Percentiles rank a stretch among this genome's conserved stretches.
Evolutionary conservation across 2,329 filamentous ascomycete species (phyloP).

Genomic region (Colletotrichum liaoningense): DNA sequence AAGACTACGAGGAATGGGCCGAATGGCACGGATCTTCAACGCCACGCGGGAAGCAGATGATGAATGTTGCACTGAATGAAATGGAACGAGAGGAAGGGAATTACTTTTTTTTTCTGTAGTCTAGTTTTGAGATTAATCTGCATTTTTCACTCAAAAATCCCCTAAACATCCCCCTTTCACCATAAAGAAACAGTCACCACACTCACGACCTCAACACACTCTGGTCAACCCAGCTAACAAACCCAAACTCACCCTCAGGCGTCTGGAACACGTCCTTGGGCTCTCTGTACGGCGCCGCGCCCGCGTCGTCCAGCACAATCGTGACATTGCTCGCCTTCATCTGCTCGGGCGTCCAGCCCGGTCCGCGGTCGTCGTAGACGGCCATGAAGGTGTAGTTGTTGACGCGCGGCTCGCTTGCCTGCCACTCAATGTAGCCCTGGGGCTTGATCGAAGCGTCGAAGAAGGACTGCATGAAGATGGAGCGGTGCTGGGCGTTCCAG

Average conservation of each 20-base stretch:
- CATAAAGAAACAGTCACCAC: background rate
- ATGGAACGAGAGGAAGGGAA: background rate
- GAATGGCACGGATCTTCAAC: background rate
- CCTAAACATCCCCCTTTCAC: too few species aligned
- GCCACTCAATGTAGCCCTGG: conserved; percentile 67
- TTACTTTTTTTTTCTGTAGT: background rate
- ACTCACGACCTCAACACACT: conserved; percentile 29
- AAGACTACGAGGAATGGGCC: background rate
- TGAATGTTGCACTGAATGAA: background rate
- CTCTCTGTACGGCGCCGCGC: conserved; percentile 41
- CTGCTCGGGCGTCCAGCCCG: conserved; percentile 64
- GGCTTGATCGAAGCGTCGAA: conserved; percentile 65
- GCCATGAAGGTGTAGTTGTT: conserved; percentile 65
- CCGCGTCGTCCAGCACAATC: conserved; percentile 54
- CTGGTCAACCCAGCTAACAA: conserved; percentile 33
- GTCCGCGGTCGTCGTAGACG: conserved; percentile 63
- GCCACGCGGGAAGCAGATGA: background rate
- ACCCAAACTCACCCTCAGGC: conserved; percentile 16
- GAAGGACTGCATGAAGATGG: conserved; percentile 66
- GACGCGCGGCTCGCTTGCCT: conserved; percentile 49
- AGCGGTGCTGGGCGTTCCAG: conserved; percentile 69
- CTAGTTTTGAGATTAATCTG: background rate
- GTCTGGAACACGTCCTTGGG: conserved; percentile 33
- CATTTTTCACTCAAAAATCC: background rate
- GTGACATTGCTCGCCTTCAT: conserved; percentile 53